phyloP scores from a whole-genome alignment of 192 early-diverging fungal genomes.

The Coemansia umbellata region DNA sequence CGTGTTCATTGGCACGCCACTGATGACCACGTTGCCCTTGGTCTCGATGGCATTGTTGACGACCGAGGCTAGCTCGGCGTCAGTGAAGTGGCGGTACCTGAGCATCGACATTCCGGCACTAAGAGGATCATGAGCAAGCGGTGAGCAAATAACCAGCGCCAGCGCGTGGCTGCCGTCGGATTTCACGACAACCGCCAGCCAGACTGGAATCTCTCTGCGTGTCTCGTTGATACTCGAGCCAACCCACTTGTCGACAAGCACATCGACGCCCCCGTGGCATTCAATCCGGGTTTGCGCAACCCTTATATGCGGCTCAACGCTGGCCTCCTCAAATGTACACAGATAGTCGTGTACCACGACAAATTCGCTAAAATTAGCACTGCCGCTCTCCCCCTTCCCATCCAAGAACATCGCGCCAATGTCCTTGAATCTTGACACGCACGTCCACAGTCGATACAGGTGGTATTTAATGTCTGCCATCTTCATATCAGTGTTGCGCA shows the following conservation, averaged over 20 bases:
- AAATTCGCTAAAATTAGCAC: conserved; percentile 42
- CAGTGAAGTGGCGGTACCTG: conserved; percentile 5
- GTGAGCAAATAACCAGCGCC: conserved; percentile 20
- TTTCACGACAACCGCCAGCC: conserved; percentile 18
- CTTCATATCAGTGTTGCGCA: conserved; percentile 7
- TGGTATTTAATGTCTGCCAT: conserved; percentile 36
- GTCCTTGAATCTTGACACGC: conserved; percentile 13
- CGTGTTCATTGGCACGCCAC: conserved; percentile 2
- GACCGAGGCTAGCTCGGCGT: neutral
- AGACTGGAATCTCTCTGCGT: conserved; percentile 23
- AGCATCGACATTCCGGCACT: neutral
- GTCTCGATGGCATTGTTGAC: conserved; percentile 12
- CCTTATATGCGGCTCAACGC: conserved; percentile 27
- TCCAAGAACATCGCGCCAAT: conserved; percentile 10
- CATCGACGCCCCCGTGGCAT: neutral
- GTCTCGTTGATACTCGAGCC: conserved; percentile 13
- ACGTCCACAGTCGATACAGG: conserved; percentile 41
- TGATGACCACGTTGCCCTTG: conserved; percentile 1
- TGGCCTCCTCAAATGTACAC: conserved; percentile 5
- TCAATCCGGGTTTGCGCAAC: conserved; percentile 17
- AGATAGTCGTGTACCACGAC: conserved; percentile 31
- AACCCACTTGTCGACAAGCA: conserved; percentile 23
- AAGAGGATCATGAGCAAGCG: neutral
- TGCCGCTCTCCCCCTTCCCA: no score
- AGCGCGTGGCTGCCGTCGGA: conserved; percentile 25